These are phyloP conservation scores for Colletotrichum destructivum DNA, from an alignment of 2,329 filamentous ascomycete species.

Conservation along the genomic window DNA sequence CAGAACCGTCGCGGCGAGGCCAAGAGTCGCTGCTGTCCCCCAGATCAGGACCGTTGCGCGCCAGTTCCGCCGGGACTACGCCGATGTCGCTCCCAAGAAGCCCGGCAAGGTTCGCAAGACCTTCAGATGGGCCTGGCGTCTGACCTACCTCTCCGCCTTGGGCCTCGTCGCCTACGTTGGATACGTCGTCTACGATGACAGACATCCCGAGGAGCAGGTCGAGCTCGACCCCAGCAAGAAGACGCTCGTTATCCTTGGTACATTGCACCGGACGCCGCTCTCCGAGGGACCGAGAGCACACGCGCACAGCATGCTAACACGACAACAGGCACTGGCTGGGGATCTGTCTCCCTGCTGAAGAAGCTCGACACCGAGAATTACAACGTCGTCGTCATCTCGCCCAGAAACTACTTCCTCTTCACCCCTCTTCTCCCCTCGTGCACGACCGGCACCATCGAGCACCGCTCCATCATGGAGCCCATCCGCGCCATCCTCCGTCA, in stretches of 20 bases:
- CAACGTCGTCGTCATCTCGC: conserved; percentile 97
- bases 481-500: conserved; percentile 95
- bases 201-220: conserved; percentile 85
- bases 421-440: conserved; percentile 97
- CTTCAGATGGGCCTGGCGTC: conserved; percentile 86
- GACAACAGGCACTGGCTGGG: conserved; percentile 90
- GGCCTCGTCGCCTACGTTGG: conserved; percentile 79
- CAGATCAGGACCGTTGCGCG: conserved; percentile 50
- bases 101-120: conserved; percentile 75
- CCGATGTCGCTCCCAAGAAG: conserved; percentile 66
- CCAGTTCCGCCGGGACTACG: conserved; percentile 63
- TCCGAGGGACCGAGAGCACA: conserved; percentile 5
- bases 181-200: conserved; percentile 87
- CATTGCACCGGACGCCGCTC: conserved; percentile 28
- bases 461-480: conserved; percentile 99
- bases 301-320: conserved; percentile 37
- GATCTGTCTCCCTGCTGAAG: conserved; percentile 94
- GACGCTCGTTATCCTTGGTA: conserved; percentile 95
- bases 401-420: conserved; percentile 99
- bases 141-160: conserved; percentile 82
- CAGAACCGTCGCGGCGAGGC: conserved; percentile 36
- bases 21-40: conserved; percentile 22
- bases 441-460: conserved; percentile 97
- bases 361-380: conserved; percentile 99
- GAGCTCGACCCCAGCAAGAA: conserved; percentile 91